Evolutionary conservation across 441 rosid genomes (phyloP).

Genomic region (Manihot esculenta): DNA sequence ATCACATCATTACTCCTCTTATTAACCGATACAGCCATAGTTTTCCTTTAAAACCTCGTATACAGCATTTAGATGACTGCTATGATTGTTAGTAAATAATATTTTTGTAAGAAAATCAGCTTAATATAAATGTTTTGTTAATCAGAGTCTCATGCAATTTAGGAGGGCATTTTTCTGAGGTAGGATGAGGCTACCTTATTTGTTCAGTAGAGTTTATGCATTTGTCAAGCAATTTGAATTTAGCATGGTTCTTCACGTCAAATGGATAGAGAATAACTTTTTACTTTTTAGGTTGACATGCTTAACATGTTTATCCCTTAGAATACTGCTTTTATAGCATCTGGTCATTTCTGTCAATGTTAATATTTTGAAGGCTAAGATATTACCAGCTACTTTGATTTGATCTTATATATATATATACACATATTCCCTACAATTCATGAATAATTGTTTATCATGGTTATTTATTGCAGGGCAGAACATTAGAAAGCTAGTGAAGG

Average conservation of each 20-base stretch:
- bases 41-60: neutral
- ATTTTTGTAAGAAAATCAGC: too few species aligned
- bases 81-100: too few species aligned
- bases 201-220: neutral
- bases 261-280: too few species aligned
- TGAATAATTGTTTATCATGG: neutral
- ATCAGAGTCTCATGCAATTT: neutral
- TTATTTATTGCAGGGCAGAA: conserved; percentile 61
- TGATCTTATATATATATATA: too few species aligned
- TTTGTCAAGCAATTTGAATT: neutral
- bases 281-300: too few species aligned
- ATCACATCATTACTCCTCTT: too few species aligned
- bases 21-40: too few species aligned
- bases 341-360: neutral
- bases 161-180: neutral
- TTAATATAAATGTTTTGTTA: neutral
- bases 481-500: conserved; percentile 90
- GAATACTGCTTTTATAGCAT: neutral
- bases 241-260: too few species aligned
- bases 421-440: neutral
- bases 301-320: neutral
- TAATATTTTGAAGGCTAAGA: neutral
- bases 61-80: neutral
- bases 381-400: neutral
- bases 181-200: neutral